These are phyloP conservation scores for Beauveria rudraprayagi DNA, from an alignment of 2,329 filamentous ascomycete species.

Conservation along the genomic window DNA sequence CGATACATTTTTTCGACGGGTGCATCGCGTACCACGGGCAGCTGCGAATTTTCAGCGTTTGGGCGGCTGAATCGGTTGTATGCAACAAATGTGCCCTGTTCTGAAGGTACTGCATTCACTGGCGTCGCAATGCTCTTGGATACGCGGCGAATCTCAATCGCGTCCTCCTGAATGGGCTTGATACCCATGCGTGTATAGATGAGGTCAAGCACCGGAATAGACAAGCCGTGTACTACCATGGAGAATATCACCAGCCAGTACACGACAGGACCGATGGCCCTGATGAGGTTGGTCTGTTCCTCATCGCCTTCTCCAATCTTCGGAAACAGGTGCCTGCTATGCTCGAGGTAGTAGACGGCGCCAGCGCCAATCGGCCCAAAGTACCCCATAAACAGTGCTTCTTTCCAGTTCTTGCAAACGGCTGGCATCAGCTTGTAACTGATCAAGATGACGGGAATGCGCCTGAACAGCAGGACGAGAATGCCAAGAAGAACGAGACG, in stretches of 20 bases:
- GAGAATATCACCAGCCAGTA: conserved; percentile 25
- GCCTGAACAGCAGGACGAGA: conserved; percentile 45
- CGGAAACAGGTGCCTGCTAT: conserved; percentile 35
- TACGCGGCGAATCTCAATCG: conserved; percentile 29
- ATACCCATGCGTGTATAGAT: conserved; percentile 32
- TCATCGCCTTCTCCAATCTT: conserved; percentile 23
- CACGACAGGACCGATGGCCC: conserved; percentile 21
- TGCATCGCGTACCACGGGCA: conserved; percentile 4
- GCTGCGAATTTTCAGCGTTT: conserved; percentile 13
- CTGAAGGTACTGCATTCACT: conserved; percentile 30
- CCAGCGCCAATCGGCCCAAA: conserved; percentile 74
- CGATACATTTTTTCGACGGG: background rate
- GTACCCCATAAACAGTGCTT: conserved; percentile 55
- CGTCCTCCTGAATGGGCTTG: conserved; percentile 35
- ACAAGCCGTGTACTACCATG: conserved; percentile 39
- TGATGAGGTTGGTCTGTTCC: conserved; percentile 27
- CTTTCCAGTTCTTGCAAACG: conserved; percentile 43
- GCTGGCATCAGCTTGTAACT: conserved; percentile 48
- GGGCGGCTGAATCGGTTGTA: conserved; percentile 42
- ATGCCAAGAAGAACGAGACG: conserved; percentile 44
- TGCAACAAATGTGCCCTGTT: conserved; percentile 32
- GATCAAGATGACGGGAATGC: conserved; percentile 47
- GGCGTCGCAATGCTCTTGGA: conserved; percentile 30
- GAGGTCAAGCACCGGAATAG: conserved; percentile 35
- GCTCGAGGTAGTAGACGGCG: conserved; percentile 64